Conservation (phyloP, 1,284 basidiomycete species). For the Cryptococcus jaspeensis region DNA sequence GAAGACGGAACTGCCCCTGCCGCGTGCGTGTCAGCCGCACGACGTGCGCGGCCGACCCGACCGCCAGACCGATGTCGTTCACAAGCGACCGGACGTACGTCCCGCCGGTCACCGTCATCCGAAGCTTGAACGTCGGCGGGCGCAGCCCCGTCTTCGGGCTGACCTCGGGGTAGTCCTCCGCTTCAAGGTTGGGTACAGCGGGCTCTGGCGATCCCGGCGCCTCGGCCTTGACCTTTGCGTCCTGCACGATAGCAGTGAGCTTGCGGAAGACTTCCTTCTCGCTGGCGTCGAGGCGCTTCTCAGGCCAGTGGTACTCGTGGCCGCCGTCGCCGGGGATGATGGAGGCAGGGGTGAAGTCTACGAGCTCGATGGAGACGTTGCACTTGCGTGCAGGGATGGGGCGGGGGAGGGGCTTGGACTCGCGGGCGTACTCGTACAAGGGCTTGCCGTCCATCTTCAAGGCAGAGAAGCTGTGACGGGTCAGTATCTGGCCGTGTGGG, state of each 20-base stretch:
- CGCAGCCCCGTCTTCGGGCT: slow-evolving; percentile 45
- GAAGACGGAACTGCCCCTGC: slow-evolving; percentile 74
- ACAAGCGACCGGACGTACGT: slow-evolving; percentile 94
- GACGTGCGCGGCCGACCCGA: slow-evolving; percentile 86
- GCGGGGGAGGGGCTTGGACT: slow-evolving; percentile 83
- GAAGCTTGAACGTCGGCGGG: slow-evolving; percentile 79
- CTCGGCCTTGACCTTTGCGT: slow-evolving; percentile 23
- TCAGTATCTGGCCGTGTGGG: background rate
- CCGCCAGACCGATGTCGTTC: slow-evolving; percentile 78
- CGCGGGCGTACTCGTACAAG: slow-evolving; percentile 92
- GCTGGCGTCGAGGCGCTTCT: slow-evolving; percentile 64
- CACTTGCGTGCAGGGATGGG: slow-evolving; percentile 87
- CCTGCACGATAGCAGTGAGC: slow-evolving; percentile 55
- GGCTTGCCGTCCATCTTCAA: slow-evolving; percentile 97
- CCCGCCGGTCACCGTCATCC: slow-evolving; percentile 90
- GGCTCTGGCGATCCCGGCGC: slow-evolving; percentile 11
- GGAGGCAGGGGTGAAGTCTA: slow-evolving; percentile 50
- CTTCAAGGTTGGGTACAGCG: slow-evolving; percentile 29
- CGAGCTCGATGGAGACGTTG: slow-evolving; percentile 69
- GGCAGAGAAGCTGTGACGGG: slow-evolving; percentile 80
- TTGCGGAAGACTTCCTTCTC: slow-evolving; percentile 69
- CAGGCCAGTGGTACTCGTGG: slow-evolving; percentile 68
- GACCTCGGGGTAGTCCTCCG: slow-evolving; percentile 47
- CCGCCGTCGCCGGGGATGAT: slow-evolving; percentile 45
- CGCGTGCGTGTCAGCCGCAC: slow-evolving; percentile 80